These are phyloP conservation scores for Wallacemonas collosoma DNA, from an alignment of 208 protist species.

Conservation along the genomic window DNA sequence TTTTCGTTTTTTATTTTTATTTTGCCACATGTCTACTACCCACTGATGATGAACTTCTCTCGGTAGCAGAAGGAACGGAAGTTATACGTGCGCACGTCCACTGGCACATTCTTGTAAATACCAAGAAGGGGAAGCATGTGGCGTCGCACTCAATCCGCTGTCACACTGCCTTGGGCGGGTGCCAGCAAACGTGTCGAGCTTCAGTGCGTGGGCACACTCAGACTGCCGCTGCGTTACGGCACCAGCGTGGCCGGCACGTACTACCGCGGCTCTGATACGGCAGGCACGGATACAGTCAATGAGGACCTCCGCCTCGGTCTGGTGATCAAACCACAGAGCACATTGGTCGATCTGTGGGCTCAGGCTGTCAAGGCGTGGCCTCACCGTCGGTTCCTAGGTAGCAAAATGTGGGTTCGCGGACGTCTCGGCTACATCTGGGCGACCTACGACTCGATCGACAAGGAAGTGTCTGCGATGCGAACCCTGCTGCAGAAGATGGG, in stretches of 20 bases:
- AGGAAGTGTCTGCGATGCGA: slow-evolving; percentile 79
- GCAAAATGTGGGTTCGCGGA: slow-evolving; percentile 90
- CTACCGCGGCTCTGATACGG: slow-evolving; percentile 76
- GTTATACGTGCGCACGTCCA: background rate
- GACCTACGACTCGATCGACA: slow-evolving; percentile 88
- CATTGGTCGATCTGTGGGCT: slow-evolving; percentile 85
- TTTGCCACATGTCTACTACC: too few relatives aligned
- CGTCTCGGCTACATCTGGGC: slow-evolving; percentile 89
- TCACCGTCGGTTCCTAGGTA: slow-evolving; percentile 78
- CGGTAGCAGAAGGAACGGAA: slow-evolving; percentile 1
- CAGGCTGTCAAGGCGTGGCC: slow-evolving; percentile 86
- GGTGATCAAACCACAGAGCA: slow-evolving; percentile 89
- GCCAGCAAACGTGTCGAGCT: slow-evolving; percentile 14
- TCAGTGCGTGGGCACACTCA: slow-evolving; percentile 12
- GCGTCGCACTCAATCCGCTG: background rate
- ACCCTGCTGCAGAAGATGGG: slow-evolving; percentile 83
- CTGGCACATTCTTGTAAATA: background rate
- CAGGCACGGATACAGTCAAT: slow-evolving; percentile 59
- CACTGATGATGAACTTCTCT: background rate
- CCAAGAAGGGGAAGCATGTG: slow-evolving; percentile 11
- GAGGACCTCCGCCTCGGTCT: slow-evolving; percentile 78
- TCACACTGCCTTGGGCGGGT: background rate
- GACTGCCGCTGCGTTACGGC: slow-evolving; percentile 42
- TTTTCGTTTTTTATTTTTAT: background rate
- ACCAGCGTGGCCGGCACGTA: slow-evolving; percentile 80